Base-by-base conservation (phyloP, 345 rosid genomes). In the Corymbia maculata region DNA sequence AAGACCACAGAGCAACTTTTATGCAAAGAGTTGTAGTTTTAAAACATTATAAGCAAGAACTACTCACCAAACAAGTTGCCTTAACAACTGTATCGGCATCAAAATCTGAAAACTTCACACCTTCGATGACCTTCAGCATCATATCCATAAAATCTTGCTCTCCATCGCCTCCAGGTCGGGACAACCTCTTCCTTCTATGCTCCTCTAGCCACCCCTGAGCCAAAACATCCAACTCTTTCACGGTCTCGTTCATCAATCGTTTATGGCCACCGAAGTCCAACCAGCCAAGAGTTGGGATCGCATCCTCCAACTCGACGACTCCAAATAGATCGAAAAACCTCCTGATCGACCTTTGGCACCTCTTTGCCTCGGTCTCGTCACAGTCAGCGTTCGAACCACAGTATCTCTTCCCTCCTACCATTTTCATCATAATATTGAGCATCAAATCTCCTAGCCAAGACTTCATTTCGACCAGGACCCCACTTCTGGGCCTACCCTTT, bases 141-240 rank as follows among this genome's bases (percentile, higher is more conserved):
- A 89, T 89, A 87, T 92, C 93, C 89, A 92, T 91, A 92, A 94
- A 91, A 90, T 92, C 95, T 50, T 87, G 45, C 26, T 91, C 90
- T 84, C 88, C 57, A 52, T 89, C 70, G 14, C 30, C 16, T 17
- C 75, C 87, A 19, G 91, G 91, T 51, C 64, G 55, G 64, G 36
- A 50, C 50, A 16, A 7, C 32, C 90, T 64, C 87, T 30, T 92
- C 52, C 89, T 85, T 53, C 92, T 91, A 87, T 92, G 95, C 90
- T 94, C 95, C 51, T 91, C 87, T 13, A 94, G 84, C 94, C 94
- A 93, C 2, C 52, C 86, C 82, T 75, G 90, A 4, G 89, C 21
- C 14, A 93, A n/a, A 30, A 22, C 44, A 52, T 94, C 94, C 82
- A 92, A 80, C 86, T 90, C 93, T 12, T 88, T 92, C 4, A 91